Percentiles rank a stretch among this genome's conserved stretches.
These are phyloP conservation scores for Epicoccum sorghinum DNA, from an alignment of 2,329 filamentous ascomycete species.

Conservation along the genomic window DNA sequence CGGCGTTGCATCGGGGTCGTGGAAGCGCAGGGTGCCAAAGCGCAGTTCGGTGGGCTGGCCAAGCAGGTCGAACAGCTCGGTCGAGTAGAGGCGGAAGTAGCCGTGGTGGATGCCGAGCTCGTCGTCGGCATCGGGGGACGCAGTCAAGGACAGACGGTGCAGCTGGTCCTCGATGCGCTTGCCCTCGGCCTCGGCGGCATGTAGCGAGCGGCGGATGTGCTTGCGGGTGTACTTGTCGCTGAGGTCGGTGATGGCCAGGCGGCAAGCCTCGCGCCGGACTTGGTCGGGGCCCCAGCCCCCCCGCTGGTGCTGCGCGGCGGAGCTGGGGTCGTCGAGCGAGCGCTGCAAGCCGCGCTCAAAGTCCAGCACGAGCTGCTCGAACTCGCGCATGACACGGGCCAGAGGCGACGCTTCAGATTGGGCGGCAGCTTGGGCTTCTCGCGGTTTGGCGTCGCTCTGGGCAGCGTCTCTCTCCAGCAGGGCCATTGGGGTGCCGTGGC, in stretches of 20 bases:
- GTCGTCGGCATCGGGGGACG: constrained; percentile 10
- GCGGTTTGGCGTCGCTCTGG: constrained; percentile 23
- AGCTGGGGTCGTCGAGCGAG: constrained; percentile 25
- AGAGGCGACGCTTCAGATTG: constrained; percentile 21
- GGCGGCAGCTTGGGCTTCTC: constrained; percentile 6
- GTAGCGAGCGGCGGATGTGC: constrained; percentile 39
- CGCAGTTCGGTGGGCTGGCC: constrained; percentile 43
- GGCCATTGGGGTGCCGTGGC: constrained; percentile 33
- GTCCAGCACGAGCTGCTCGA: constrained; percentile 37
- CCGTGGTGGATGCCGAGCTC: constrained; percentile 39
- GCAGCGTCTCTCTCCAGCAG: constrained; percentile 30
- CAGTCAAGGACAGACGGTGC: constrained; percentile 21
- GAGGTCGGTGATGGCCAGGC: constrained; percentile 42
- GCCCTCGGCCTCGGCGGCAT: constrained; percentile 36
- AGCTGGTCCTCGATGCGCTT: constrained; percentile 42
- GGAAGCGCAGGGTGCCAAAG: constrained; percentile 45
- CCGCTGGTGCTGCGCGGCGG: constrained; percentile 1
- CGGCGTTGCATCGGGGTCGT: constrained; percentile 14
- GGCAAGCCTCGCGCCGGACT: constrained; percentile 37
- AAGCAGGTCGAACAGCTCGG: constrained; percentile 44
- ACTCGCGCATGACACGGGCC: constrained; percentile 42
- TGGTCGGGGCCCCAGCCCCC: constrained; percentile 18
- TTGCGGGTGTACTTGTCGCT: constrained; percentile 40
- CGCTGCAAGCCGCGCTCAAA: constrained; percentile 39
- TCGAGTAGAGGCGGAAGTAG: constrained; percentile 46